A percentile compares a stretch with the other conserved stretches of the same genome.
phyloP scores from a whole-genome alignment of 768 basidiomycete species.

The Coprinopsis cinerea region DNA sequence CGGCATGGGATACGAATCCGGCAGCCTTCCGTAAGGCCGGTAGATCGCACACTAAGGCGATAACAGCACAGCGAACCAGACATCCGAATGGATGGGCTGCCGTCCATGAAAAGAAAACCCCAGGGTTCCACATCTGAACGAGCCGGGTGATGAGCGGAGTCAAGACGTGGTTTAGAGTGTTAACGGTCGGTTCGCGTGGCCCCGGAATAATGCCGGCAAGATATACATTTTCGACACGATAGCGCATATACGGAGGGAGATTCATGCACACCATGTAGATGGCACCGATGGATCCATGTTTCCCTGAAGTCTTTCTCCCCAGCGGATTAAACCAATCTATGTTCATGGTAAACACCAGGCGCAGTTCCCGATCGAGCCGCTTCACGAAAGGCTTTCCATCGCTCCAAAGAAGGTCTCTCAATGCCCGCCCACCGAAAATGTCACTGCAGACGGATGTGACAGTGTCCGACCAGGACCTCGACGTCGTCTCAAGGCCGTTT shows the following conservation, averaged over 20 bases:
- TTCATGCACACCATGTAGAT: conserved; percentile 27
- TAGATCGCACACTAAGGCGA: conserved; percentile 29
- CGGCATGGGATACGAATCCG: conserved; percentile 17
- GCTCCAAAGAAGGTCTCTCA: neutral
- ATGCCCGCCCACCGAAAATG: neutral
- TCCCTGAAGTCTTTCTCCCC: conserved; percentile 18
- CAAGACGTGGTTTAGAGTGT: conserved; percentile 29
- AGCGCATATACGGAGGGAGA: conserved; percentile 22
- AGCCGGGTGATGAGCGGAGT: conserved; percentile 28
- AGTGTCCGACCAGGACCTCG: neutral
- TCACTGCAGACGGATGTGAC: neutral
- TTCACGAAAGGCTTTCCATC: conserved; percentile 13
- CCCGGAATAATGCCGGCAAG: conserved; percentile 17
- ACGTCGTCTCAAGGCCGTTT: conserved; percentile 15
- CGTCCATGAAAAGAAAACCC: conserved; percentile 20
- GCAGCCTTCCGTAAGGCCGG: conserved; percentile 23
- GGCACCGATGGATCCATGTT: conserved; percentile 15
- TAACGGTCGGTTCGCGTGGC: conserved; percentile 18
- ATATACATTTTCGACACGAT: conserved; percentile 17
- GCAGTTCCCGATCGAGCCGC: conserved; percentile 12
- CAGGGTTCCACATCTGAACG: conserved; percentile 20
- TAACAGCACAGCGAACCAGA: conserved; percentile 18
- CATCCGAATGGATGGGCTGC: conserved; percentile 15
- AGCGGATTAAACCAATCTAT: conserved; percentile 29
- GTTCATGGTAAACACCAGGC: conserved; percentile 20